Evolutionary conservation across 441 rosid species (phyloP).

Genomic region (Arabidopsis lyrata): DNA sequence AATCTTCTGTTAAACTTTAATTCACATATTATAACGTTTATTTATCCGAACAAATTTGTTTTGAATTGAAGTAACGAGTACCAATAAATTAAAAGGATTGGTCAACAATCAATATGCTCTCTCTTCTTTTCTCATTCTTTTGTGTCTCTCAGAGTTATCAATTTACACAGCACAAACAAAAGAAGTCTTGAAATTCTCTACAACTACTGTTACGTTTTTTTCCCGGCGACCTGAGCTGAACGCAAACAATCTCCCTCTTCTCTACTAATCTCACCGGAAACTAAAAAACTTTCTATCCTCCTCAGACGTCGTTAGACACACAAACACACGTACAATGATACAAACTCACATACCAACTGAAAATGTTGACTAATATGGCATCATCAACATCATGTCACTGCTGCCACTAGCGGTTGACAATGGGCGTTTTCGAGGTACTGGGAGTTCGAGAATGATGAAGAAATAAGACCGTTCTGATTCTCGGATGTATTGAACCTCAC

Average conservation of each 20-base stretch:
- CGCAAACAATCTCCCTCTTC: slow-evolving; percentile 16
- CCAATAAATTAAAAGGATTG: neutral
- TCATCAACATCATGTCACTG: slow-evolving; percentile 40
- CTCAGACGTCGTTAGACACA: slow-evolving; percentile 23
- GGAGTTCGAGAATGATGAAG: slow-evolving; percentile 77
- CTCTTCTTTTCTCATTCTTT: slow-evolving; percentile 22
- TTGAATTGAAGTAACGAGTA: no score
- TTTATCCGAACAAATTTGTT: no score
- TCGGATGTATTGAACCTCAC: slow-evolving; percentile 91
- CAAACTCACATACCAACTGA: slow-evolving; percentile 27
- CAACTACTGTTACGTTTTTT: slow-evolving; percentile 35
- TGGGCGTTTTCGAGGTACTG: slow-evolving; percentile 46
- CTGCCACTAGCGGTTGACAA: slow-evolving; percentile 29
- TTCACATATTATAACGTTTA: no score
- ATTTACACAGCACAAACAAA: slow-evolving; percentile 27
- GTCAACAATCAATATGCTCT: slow-evolving; percentile 15
- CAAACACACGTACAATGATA: neutral
- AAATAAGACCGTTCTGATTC: slow-evolving; percentile 90
- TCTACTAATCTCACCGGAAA: neutral
- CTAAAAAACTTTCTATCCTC: slow-evolving; percentile 14
- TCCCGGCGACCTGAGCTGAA: slow-evolving; percentile 17
- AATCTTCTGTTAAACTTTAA: no score
- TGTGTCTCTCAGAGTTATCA: slow-evolving; percentile 37
- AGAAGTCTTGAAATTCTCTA: slow-evolving; percentile 27
- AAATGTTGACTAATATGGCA: slow-evolving; percentile 36